A percentile compares a stretch with the other conserved stretches of the same genome.
Evolutionary conservation across 228 moss, liverwort and hornwort species (phyloP).

Genomic region (Sphagnum magellanicum): DNA sequence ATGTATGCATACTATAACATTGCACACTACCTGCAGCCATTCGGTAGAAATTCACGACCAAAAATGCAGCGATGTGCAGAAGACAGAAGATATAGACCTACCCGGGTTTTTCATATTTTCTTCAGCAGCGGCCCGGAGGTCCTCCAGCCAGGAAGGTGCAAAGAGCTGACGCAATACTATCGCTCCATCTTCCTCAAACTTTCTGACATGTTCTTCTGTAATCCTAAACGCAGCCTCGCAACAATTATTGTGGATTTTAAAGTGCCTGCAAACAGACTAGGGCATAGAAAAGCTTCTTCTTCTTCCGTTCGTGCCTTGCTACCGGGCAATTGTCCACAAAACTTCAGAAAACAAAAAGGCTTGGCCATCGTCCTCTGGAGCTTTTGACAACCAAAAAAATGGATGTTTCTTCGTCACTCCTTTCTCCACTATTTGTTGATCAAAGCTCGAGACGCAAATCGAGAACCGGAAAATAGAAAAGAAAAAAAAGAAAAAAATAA

Average conservation of each 20-base stretch:
- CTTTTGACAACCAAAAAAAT: too few relatives aligned
- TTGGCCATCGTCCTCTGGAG: too few relatives aligned
- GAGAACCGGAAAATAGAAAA: too few relatives aligned
- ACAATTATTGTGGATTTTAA: neutral
- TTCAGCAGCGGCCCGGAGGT: conserved; percentile 76
- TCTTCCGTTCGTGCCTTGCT: too few relatives aligned
- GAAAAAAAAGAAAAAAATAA: too few relatives aligned
- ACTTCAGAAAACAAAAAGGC: too few relatives aligned
- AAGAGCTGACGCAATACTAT: conserved; percentile 81
- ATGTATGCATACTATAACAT: neutral
- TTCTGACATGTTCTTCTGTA: conserved; percentile 64
- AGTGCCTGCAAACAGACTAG: too few relatives aligned
- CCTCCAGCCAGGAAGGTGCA: conserved; percentile 67
- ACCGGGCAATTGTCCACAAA: too few relatives aligned
- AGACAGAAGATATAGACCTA: conserved; percentile 5
- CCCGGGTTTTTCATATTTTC: conserved; percentile 83
- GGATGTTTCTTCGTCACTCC: too few relatives aligned
- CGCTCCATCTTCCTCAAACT: conserved; percentile 89
- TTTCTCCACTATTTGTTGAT: too few relatives aligned
- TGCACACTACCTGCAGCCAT: neutral
- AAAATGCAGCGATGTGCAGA: neutral
- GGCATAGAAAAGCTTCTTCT: too few relatives aligned
- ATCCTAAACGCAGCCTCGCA: conserved; percentile 15
- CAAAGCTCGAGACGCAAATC: too few relatives aligned
- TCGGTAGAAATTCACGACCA: neutral